Evolutionary conservation across 495 filamentous ascomycete genomes (phyloP), one percentile per base, ranked within the genome.

Genomic region (Eremomyces bilateralis): DNA sequence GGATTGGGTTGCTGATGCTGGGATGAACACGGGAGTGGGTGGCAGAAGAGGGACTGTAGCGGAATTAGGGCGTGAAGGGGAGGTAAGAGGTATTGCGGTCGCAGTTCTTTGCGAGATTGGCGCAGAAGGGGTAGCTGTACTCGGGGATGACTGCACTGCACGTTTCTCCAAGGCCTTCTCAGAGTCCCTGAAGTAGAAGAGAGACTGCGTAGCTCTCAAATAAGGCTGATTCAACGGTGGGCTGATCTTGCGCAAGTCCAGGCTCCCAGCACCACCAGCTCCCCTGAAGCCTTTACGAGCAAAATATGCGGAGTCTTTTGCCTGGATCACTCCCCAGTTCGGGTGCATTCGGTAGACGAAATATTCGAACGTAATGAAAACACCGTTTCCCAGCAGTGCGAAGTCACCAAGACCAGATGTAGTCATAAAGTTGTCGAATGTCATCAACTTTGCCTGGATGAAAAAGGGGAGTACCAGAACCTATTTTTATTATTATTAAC

Each of bases 241-340:
- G 27, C 47, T 50, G 22, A 50, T 50, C 35, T 42, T 50, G 42
- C 47, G 40, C 10, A 32, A 6, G 16, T 50, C 44, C 5, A 50
- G 35, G 32, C 47, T 44, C 24, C 42, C 45, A 1, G 44, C 44
- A 1, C 47, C 47, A 21, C 44, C 47, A 33, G 47, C 42, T 21
- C 46, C 43, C 20, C 45, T 44, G 31, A 22, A 35, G 3, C 40
- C 38, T 31, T 39, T 36, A 15, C 40, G 38, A 13, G 44, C 41
- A 24, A 39, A 27, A 38, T 32, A 29, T 4, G 40, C 33, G 15
- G 19, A 25, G 6, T 29, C 33, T 20, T 42, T 17, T 3, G 47
- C 44, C 20, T 41, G 44, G 36, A 50, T 47, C n/a, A 43, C 47
- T 36, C 42, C 40, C 1, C 47, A 44, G 13, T 34, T 40, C 4